Evolutionary conservation across 768 basidiomycete genomes (phyloP).

Genomic region (Boletellus ananiceps): DNA sequence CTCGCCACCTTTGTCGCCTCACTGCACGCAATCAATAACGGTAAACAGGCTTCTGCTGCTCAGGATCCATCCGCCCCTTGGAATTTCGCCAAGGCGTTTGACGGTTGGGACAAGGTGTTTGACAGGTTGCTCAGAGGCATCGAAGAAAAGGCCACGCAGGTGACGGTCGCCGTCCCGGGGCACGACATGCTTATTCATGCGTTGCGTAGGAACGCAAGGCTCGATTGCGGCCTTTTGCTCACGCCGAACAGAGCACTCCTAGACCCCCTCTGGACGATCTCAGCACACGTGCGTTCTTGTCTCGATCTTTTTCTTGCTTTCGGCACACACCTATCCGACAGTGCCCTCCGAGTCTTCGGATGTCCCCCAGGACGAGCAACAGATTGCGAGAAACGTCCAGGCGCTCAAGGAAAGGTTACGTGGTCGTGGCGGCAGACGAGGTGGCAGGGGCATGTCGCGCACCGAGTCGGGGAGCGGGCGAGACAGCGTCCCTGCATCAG

Average conservation of each 20-base stretch:
- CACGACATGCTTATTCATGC: background rate
- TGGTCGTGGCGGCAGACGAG: constrained; percentile 62
- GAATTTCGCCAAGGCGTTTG: constrained; percentile 67
- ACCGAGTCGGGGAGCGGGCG: constrained; percentile 50
- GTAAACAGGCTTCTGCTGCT: constrained; percentile 36
- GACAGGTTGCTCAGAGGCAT: constrained; percentile 69
- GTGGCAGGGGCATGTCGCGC: constrained; percentile 45
- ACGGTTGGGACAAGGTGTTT: constrained; percentile 79
- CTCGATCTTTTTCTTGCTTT: background rate
- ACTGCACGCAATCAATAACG: constrained; percentile 56
- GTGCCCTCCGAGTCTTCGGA: constrained; percentile 49
- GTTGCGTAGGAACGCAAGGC: constrained; percentile 63
- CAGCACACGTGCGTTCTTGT: constrained; percentile 45
- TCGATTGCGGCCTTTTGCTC: constrained; percentile 44
- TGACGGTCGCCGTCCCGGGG: constrained; percentile 23
- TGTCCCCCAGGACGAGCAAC: constrained; percentile 69
- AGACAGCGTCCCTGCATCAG: constrained; percentile 62
- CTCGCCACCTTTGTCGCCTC: constrained; percentile 80
- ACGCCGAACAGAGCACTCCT: constrained; percentile 33
- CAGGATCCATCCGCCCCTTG: constrained; percentile 42
- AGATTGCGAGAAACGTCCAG: constrained; percentile 89
- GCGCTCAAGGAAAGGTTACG: constrained; percentile 83
- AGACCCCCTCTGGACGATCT: constrained; percentile 54
- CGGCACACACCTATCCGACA: constrained; percentile 15
- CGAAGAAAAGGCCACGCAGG: constrained; percentile 72